Evolutionary conservation across 768 basidiomycete species (phyloP).

Genomic region (Gloeostereum incarnatum): DNA sequence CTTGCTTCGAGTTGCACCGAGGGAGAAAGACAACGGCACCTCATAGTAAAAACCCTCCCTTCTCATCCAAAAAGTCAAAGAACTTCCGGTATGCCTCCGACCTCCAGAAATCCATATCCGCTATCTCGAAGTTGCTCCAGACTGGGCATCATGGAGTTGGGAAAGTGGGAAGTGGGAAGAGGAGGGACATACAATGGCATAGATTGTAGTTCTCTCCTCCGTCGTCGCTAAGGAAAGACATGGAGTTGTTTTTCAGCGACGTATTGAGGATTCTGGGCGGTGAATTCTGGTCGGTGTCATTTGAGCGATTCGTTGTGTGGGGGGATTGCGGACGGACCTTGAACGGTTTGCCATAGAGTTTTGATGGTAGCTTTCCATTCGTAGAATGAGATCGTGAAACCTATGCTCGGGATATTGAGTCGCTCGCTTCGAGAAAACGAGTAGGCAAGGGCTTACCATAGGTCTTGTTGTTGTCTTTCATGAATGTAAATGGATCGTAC

Average conservation of each 20-base stretch:
- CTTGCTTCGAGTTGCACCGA: no score
- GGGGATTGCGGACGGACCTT: slow-evolving; percentile 23
- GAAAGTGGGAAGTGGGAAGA: background rate
- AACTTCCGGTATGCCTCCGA: slow-evolving; percentile 52
- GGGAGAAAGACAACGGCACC: no score
- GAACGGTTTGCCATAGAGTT: slow-evolving; percentile 65
- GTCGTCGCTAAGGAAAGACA: slow-evolving; percentile 62
- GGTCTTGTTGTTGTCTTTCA: slow-evolving; percentile 62
- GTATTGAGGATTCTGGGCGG: slow-evolving; percentile 41
- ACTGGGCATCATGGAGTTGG: slow-evolving; percentile 18
- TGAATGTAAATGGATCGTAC: slow-evolving; percentile 63
- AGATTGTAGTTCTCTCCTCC: slow-evolving; percentile 63
- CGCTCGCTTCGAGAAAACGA: background rate
- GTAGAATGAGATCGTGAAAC: slow-evolving; percentile 67
- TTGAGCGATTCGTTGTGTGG: slow-evolving; percentile 5
- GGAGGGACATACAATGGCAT: slow-evolving; percentile 56
- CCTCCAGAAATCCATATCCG: slow-evolving; percentile 59
- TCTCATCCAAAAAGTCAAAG: slow-evolving; percentile 53
- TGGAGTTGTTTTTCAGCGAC: slow-evolving; percentile 50
- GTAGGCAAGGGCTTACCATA: slow-evolving; percentile 36
- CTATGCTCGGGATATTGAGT: slow-evolving; percentile 17
- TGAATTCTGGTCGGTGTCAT: slow-evolving; percentile 42
- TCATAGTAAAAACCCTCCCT: slow-evolving; percentile 69
- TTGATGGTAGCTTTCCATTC: slow-evolving; percentile 75
- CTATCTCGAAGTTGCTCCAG: slow-evolving; percentile 73